Conservation (phyloP, 2,329 filamentous ascomycete genomes). For the Colletotrichum camelliae region DNA sequence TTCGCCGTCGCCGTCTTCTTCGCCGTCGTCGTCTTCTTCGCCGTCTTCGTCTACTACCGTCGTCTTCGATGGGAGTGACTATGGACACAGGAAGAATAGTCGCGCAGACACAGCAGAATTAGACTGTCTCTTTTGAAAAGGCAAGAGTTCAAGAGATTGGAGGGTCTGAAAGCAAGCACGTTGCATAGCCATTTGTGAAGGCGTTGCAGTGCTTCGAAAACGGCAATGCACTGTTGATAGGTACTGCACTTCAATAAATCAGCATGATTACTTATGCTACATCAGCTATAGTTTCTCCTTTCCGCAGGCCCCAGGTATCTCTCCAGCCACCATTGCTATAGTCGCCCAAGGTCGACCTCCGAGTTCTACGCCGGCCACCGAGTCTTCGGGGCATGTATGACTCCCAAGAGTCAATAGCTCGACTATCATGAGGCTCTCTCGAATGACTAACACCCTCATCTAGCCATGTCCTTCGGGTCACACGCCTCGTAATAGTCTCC, state of each 20-base stretch:
- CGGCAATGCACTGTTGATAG: too few species aligned
- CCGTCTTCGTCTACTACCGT: too few species aligned
- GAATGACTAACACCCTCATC: background rate
- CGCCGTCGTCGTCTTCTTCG: too few species aligned
- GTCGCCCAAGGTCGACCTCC: background rate
- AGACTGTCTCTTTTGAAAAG: background rate
- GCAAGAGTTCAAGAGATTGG: background rate
- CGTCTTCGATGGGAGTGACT: too few species aligned
- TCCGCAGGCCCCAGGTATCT: background rate
- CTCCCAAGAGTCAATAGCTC: background rate
- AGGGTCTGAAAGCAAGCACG: background rate
- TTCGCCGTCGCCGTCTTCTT: too few species aligned
- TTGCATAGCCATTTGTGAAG: too few species aligned
- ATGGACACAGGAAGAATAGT: too few species aligned
- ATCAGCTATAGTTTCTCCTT: background rate
- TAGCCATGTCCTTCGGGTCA: background rate
- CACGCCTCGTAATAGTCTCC: background rate
- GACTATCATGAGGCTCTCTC: background rate
- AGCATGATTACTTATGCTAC: background rate
- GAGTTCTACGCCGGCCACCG: background rate
- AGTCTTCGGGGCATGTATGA: background rate
- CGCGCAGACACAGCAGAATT: too few species aligned
- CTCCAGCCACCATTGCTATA: background rate
- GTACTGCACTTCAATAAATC: background rate
- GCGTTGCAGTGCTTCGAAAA: too few species aligned